These are phyloP conservation scores for Sphaerobolus stellatus DNA, from an alignment of 1,284 basidiomycete species.

Conservation along the genomic window DNA sequence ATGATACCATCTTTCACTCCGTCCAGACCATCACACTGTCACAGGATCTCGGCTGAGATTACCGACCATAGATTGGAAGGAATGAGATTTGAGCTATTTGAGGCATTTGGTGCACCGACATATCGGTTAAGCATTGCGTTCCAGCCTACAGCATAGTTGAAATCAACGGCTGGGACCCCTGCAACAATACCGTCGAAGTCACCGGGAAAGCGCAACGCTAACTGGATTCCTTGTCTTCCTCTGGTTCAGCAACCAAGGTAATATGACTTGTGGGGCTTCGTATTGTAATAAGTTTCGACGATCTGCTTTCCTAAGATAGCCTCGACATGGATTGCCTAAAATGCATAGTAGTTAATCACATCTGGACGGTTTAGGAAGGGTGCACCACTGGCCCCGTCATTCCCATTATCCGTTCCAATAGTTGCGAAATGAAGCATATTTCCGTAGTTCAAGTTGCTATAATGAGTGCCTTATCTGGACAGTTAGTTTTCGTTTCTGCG, in stretches of 20 bases:
- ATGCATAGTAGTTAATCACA: constrained; percentile 28
- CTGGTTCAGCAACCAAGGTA: constrained; percentile 30
- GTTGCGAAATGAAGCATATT: constrained; percentile 25
- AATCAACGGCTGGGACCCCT: constrained; percentile 29
- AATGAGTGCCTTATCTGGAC: constrained; percentile 28
- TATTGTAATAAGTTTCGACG: constrained; percentile 23
- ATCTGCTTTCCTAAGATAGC: constrained; percentile 27
- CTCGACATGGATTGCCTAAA: constrained; percentile 27
- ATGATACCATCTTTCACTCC: constrained; percentile 34
- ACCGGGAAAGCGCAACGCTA: constrained; percentile 22
- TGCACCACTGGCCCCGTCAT: constrained; percentile 23
- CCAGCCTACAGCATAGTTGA: constrained; percentile 6
- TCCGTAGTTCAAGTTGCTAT: constrained; percentile 24
- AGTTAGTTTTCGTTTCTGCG: constrained; percentile 5
- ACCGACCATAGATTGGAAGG: constrained; percentile 24
- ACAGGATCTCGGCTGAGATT: constrained; percentile 27
- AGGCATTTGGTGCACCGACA: constrained; percentile 23
- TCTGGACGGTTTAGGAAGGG: constrained; percentile 25
- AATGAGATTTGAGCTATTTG: constrained; percentile 22
- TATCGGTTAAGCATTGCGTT: constrained; percentile 18
- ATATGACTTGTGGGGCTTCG: constrained; percentile 21
- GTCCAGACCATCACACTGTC: constrained; percentile 26
- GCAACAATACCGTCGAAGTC: constrained; percentile 33
- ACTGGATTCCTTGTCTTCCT: constrained; percentile 26
- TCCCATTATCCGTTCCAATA: constrained; percentile 30